phyloP scores from a whole-genome alignment of 495 filamentous ascomycete genomes.

The Penicillium coffeae region DNA sequence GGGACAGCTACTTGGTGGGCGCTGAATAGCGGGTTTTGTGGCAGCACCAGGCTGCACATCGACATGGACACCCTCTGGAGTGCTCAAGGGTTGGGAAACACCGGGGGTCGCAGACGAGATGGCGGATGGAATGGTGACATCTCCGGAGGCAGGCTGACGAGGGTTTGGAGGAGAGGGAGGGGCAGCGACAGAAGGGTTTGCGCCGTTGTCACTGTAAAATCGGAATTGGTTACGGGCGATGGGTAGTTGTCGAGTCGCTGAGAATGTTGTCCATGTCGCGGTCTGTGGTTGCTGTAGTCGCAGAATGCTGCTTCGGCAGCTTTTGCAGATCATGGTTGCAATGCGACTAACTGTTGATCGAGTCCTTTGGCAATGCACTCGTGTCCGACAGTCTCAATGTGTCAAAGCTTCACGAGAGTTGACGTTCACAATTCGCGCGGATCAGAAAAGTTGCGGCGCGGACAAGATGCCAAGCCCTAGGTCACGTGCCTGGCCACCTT shows the following conservation, averaged over 20 bases:
- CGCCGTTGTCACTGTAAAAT: conserved; percentile 33
- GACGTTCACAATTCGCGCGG: conserved; percentile 5
- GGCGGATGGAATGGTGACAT: conserved; percentile 38
- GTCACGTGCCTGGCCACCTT: conserved; percentile 27
- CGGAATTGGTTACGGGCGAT: conserved; percentile 34
- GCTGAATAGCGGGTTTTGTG: conserved; percentile 23
- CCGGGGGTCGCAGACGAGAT: conserved; percentile 43
- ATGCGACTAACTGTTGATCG: not conserved
- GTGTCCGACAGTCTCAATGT: not conserved
- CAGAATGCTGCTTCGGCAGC: conserved; percentile 42
- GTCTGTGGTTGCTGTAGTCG: conserved; percentile 34
- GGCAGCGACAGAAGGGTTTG: conserved; percentile 43
- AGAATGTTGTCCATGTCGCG: conserved; percentile 26
- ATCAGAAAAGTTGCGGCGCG: conserved; percentile 39
- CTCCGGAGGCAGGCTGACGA: conserved; percentile 40
- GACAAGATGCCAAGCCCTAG: conserved; percentile 45
- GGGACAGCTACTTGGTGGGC: conserved; percentile 48
- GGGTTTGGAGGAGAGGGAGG: conserved; percentile 48
- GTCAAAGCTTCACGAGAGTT: not conserved
- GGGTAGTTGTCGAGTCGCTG: conserved; percentile 28
- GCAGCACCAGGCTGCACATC: conserved; percentile 25
- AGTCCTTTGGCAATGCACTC: not conserved
- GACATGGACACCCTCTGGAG: conserved; percentile 32
- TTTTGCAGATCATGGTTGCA: conserved; percentile 46
- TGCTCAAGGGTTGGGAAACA: conserved; percentile 45